Conservation (phyloP, 2,329 filamentous ascomycete species). For the Neonectria punicea region DNA sequence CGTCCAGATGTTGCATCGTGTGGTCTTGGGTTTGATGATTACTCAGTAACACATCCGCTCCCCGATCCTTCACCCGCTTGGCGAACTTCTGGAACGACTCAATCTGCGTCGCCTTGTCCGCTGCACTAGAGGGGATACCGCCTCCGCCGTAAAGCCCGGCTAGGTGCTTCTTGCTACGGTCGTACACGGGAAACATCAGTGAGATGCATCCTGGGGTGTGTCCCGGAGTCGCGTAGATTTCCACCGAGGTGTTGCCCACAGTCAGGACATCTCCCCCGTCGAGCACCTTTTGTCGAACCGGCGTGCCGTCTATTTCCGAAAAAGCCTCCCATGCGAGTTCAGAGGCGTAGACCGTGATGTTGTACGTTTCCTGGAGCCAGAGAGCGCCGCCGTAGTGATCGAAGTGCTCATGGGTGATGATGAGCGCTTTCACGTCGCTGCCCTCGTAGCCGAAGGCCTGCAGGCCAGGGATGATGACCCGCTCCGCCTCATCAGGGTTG, state of each 20-base stretch:
- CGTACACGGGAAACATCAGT: constrained; percentile 34
- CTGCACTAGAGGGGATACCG: constrained; percentile 29
- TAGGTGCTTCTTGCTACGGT: constrained; percentile 31
- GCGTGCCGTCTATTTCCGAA: background rate
- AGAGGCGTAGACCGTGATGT: constrained; percentile 30
- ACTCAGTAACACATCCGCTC: constrained; percentile 33
- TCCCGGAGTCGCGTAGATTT: constrained; percentile 33
- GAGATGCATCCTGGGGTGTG: constrained; percentile 40
- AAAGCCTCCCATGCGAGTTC: constrained; percentile 27
- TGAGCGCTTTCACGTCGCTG: constrained; percentile 42
- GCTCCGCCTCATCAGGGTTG: constrained; percentile 32
- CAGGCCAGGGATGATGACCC: constrained; percentile 33
- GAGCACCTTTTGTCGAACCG: constrained; percentile 18
- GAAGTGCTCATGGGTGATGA: constrained; percentile 44
- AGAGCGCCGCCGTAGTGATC: constrained; percentile 43
- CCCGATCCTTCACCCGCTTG: constrained; percentile 16
- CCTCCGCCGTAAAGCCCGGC: constrained; percentile 41
- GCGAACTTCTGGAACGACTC: constrained; percentile 31
- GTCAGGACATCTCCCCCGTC: constrained; percentile 30
- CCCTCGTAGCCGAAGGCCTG: constrained; percentile 34
- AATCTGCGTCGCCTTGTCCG: constrained; percentile 34
- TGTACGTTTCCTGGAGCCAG: constrained; percentile 39
- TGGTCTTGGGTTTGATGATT: constrained; percentile 40
- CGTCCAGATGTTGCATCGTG: constrained; percentile 30
- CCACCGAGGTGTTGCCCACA: constrained; percentile 36